Evolutionary conservation across 768 basidiomycete genomes (phyloP).

Genomic region (Phanerochaete carnosa): DNA sequence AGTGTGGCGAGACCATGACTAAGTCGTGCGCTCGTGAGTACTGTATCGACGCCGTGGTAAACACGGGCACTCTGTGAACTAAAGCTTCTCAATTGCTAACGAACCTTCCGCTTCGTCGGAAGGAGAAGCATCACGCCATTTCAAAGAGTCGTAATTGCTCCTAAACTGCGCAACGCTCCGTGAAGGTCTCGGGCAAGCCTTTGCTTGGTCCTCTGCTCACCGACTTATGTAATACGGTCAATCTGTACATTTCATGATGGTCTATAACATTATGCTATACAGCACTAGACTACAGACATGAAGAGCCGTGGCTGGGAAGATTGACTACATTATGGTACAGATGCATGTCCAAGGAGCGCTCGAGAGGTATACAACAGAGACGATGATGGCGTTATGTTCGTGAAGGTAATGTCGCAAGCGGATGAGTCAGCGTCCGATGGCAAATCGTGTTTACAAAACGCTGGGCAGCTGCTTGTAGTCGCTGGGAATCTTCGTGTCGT

Average conservation of each 20-base stretch:
- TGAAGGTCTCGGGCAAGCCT: too few species aligned
- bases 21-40: neutral
- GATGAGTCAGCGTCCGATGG: neutral
- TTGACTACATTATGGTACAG: neutral
- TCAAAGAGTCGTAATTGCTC: too few species aligned
- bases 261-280: neutral
- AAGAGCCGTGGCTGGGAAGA: neutral
- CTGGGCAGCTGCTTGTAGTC: slow-evolving; percentile 29
- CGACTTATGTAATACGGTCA: too few species aligned
- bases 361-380: neutral
- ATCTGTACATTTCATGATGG: neutral
- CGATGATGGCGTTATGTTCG: neutral
- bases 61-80: neutral
- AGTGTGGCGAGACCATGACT: neutral
- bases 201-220: too few species aligned
- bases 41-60: neutral
- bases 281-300: neutral
- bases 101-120: too few species aligned
- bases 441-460: slow-evolving; percentile 25
- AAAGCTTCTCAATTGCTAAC: too few species aligned
- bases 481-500: slow-evolving; percentile 25
- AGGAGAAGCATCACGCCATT: too few species aligned
- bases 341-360: neutral
- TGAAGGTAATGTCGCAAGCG: neutral
- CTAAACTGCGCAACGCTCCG: too few species aligned